A percentile compares a stretch with the other conserved stretches of the same genome.
Evolutionary conservation across 129 eudicot genomes (phyloP).

Genomic region (Flaveria trinervia): DNA sequence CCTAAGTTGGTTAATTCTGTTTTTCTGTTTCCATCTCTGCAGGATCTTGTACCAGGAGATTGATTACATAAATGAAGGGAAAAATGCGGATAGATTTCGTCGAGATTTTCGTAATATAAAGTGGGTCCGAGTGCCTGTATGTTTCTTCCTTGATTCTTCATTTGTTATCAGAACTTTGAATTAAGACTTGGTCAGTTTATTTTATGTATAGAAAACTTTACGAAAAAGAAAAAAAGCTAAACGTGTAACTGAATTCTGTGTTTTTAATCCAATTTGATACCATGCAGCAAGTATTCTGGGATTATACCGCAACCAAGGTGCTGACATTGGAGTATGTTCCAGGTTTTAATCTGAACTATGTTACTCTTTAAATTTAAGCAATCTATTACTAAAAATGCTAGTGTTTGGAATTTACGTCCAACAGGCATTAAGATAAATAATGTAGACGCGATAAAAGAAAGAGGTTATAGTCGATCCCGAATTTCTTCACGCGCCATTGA

Average conservation of each 20-base stretch:
- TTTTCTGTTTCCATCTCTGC: constrained; percentile 21
- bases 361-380: neutral
- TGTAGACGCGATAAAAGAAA: constrained; percentile 65
- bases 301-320: constrained; percentile 91
- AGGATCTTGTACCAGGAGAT: constrained; percentile 97
- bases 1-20: constrained; percentile 11
- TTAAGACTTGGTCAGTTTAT: neutral
- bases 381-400: constrained; percentile 14
- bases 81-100: constrained; percentile 97
- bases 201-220: too few relatives aligned
- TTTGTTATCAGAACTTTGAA: neutral
- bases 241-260: neutral
- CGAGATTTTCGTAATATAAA: constrained; percentile 93
- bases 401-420: constrained; percentile 20
- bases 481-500: constrained; percentile 90
- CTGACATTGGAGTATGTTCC: constrained; percentile 97
- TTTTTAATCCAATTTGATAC: neutral
- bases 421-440: constrained; percentile 85
- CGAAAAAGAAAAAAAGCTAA: too few relatives aligned
- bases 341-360: constrained; percentile 51
- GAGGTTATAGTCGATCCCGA: constrained; percentile 71
- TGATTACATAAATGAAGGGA: constrained; percentile 95
- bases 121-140: constrained; percentile 99
- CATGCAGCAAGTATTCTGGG: constrained; percentile 86
- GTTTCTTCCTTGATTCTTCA: constrained; percentile 43